These are phyloP conservation scores for Xylaria cubensis DNA, from an alignment of 495 filamentous ascomycete species.

Conservation along the genomic window DNA sequence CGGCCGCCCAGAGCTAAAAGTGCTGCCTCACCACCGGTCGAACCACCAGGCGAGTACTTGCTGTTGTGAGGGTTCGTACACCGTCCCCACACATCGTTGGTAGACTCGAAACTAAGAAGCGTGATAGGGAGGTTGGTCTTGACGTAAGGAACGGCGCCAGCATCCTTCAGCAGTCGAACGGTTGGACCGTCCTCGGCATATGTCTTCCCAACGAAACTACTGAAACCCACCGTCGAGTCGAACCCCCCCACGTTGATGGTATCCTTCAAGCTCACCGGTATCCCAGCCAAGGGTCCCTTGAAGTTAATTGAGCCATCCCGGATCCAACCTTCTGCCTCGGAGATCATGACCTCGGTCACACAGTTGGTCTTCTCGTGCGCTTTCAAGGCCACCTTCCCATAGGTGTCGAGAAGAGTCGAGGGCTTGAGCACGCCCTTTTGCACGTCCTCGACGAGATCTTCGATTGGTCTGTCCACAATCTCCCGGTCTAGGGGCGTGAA, in stretches of 20 bases:
- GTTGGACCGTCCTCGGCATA: constrained; percentile 72
- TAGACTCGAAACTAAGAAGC: constrained; percentile 88
- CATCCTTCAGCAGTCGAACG: constrained; percentile 82
- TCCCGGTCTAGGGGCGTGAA: constrained; percentile 66
- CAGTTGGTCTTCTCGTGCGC: constrained; percentile 92
- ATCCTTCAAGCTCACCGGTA: constrained; percentile 90
- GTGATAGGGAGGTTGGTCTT: constrained; percentile 96
- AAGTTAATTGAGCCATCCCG: constrained; percentile 67
- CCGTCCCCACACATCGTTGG: constrained; percentile 88
- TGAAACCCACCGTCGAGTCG: constrained; percentile 86
- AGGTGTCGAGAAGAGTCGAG: constrained; percentile 81
- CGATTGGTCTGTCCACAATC: constrained; percentile 76
- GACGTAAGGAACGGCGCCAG: constrained; percentile 94
- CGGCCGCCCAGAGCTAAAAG: constrained; percentile 85
- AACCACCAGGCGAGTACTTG: constrained; percentile 88
- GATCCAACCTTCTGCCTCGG: constrained; percentile 80
- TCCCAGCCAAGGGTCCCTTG: constrained; percentile 84
- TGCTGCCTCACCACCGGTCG: constrained; percentile 87
- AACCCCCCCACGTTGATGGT: constrained; percentile 85
- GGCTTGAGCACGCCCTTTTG: constrained; percentile 70
- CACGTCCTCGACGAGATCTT: constrained; percentile 77
- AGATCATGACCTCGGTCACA: constrained; percentile 86
- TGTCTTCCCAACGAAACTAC: constrained; percentile 71
- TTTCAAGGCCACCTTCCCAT: constrained; percentile 84
- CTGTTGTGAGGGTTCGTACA: constrained; percentile 83